Evolutionary conservation across 116 monocot genomes (phyloP), one percentile per base, ranked within the genome.

Genomic region (Cymodocea nodosa): DNA sequence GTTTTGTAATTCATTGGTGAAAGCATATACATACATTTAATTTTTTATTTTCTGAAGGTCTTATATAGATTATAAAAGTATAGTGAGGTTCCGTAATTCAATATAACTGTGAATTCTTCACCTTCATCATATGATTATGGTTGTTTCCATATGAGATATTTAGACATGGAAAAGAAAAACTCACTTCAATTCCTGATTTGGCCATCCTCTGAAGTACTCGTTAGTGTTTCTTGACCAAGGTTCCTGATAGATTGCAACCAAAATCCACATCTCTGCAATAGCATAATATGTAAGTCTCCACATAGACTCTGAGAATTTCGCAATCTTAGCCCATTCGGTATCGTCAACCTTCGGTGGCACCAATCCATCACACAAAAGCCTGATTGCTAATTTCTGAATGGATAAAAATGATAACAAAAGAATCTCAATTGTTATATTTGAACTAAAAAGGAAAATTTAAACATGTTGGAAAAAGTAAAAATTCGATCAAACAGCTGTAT

Each of bases 251-350:
- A 82, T 80, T 65, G 89, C 80, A 25, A 62, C 64, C 57, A 94
- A 69, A 53, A 78, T 76, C 89, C 93, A 94, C 24, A 76, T 60
- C 62, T 86, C 80, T 53, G 80, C 70, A 50, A 20, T 52, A 9
- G 59, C 69, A 78, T 89, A 94, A 50, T 86, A 94, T 34, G 77
- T 84, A 18, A 86, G 70, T 76, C 89, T 94, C 93, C 93, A 89
- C 76, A 86, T 74, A 25, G 93, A 86, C 71, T 94, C 89, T 7
- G 81, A 76, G 71, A 77, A 89, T 70, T 89, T 94, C 6, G 65
- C 55, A 55, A 89, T 70, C 74, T 86, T 93, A 59, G 87, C 72
- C 20, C 51, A 60, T 57, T 63, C 77, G 59, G 63, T 68, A 60
- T 82, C 84, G 70, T 77, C 76, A 68, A 60, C 71, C 64, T 74